Base-by-base conservation (phyloP, 2,329 filamentous ascomycete genomes). In the Fusarium pininemorale region DNA sequence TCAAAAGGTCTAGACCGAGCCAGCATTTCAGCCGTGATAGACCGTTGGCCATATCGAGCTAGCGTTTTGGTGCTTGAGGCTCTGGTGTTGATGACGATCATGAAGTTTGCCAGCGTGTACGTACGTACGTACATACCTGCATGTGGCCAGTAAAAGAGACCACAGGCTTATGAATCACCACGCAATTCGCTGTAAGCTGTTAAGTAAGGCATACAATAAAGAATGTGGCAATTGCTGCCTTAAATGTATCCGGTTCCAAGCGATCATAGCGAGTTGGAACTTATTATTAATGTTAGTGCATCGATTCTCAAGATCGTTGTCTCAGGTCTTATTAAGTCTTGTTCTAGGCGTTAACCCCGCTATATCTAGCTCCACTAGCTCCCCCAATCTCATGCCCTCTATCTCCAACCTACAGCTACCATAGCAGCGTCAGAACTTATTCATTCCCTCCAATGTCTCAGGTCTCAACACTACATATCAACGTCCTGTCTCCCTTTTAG, bases 81-180 rank as follows among this genome's bases (percentile, higher is more conserved):
- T 73, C 70, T 63, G 45, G 39, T 67, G 54, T 67, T 74, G 44
- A 74, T 73, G 70, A 73, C 66, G 41, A 74, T 73, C 70, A 73
- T 61, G 60, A 73, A 68, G 70, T 73, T 70, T 74, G 66, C 39
- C 57, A 59, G 32, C 38, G 28, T 70, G 66, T 56, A 53, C 41
- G 32, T 35, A 32, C 32, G 32, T 32, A 35, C 32, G 42, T 38
- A 63, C 39, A 57, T 35, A 51, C 41, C 37, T 28, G 54, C 39
- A 63, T 37, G 67, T 64, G 53, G 48, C 39, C 51, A 53, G 41
- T 35, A 37, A n/a, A 55, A 63, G 47, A 42, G 39, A 45, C 58
- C 54, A 67, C 44, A 51, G 37, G 66, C 59, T 70, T 54, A 70
- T 70, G 53, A 70, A 70, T 65, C 64, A 50, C 56, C 42, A 63